Base-by-base conservation (phyloP, 148 eudicot species). In the Rhododendron vialii region DNA sequence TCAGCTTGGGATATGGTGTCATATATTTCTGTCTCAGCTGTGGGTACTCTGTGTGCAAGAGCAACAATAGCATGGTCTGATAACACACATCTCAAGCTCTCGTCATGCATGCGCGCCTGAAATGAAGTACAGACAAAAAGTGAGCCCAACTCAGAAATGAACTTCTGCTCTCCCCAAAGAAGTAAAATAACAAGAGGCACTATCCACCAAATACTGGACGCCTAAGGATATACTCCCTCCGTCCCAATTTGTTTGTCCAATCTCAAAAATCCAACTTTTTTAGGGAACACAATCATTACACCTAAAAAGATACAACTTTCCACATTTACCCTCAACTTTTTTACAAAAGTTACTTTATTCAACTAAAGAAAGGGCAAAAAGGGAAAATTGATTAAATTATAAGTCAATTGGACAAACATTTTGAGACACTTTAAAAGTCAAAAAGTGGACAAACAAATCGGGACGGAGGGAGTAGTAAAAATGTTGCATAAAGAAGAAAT, bases 81-180 rank as follows among this genome's bases (percentile, higher is more conserved):
- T 84, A 97, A 87, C 45, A 95, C 92, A 86, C 88, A 97, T 92
- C 94, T 93, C 91, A 97, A 92, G 93, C 98, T 94, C 86, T 97
- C 99, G 90, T 97, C 99, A 88, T 97, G 99, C 80, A 95, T 87
- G 83, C 98, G 98, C 84, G 99, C 99, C 98, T 95, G 92, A 82
- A 88, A 88, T 1, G 59, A 85, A 82, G 85, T 67, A 77, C 17
- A 89, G 65, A 86, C 47, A 86, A 82, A 50, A 24, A 78, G 73
- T 87, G 65, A 88, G 85, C 41, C 41, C 59, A 78, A 65, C 26
- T 28, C 82, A 85, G 28, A 88, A 41, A 78, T 43, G 8, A 28
- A 59, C 18, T 77, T 26, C 17, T 12, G 53, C 3, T 9, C 33
- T 15, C 36, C 20, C 36, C 30, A 24, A 12, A 75, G 41, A 13